phyloP scores from a whole-genome alignment of 1,284 basidiomycete genomes.

The Cutaneotrichosporon dermatis region DNA sequence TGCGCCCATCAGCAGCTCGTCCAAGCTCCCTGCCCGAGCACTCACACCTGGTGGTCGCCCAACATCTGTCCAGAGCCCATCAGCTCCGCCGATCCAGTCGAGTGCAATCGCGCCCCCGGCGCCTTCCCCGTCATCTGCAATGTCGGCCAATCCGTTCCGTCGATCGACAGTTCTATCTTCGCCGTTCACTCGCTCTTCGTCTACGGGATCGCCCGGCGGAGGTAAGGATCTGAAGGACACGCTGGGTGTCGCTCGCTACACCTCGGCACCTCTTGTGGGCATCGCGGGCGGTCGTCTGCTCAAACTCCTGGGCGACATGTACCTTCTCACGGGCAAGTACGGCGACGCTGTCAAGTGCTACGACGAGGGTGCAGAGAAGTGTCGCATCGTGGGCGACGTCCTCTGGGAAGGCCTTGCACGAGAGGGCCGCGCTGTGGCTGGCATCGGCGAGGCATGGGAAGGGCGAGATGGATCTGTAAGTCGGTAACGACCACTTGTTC shows the following conservation, averaged over 20 bases:
- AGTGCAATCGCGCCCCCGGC: slow-evolving; percentile 40
- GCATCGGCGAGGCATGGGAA: slow-evolving; percentile 78
- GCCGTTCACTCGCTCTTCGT: slow-evolving; percentile 33
- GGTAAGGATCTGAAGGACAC: slow-evolving; percentile 6
- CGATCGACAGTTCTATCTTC: slow-evolving; percentile 34
- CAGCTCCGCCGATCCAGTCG: slow-evolving; percentile 33
- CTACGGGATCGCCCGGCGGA: slow-evolving; percentile 10
- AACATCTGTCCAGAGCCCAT: slow-evolving; percentile 36
- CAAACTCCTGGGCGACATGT: slow-evolving; percentile 84
- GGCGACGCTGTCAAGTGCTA: slow-evolving; percentile 80
- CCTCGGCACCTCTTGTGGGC: slow-evolving; percentile 33
- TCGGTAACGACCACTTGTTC: background rate
- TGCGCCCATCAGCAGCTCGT: background rate
- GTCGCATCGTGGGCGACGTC: slow-evolving; percentile 67
- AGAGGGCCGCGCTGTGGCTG: slow-evolving; percentile 73
- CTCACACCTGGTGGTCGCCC: slow-evolving; percentile 43
- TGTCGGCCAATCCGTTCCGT: slow-evolving; percentile 40
- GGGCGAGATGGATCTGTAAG: slow-evolving; percentile 62
- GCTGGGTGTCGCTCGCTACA: slow-evolving; percentile 25
- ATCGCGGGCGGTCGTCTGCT: slow-evolving; percentile 57
- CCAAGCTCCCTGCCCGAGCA: slow-evolving; percentile 17
- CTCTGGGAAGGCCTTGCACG: slow-evolving; percentile 84
- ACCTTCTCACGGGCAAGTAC: slow-evolving; percentile 72
- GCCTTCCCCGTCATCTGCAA: slow-evolving; percentile 11
- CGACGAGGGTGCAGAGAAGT: slow-evolving; percentile 68